Base-by-base conservation (phyloP, 768 basidiomycete species). In the Tylopilus sp. region DNA sequence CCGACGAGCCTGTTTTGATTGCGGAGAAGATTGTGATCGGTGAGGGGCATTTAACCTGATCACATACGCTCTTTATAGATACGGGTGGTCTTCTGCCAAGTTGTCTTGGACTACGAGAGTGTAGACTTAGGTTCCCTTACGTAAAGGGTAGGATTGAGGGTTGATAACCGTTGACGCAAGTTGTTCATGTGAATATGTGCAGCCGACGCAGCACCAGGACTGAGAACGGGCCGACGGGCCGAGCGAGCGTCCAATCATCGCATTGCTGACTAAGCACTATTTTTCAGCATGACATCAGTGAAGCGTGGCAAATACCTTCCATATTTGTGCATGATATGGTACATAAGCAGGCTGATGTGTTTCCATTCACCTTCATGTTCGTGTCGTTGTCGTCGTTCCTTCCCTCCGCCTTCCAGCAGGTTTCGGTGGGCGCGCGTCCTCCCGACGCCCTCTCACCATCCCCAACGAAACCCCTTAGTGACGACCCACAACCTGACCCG, bases 321-420 rank as follows among this genome's bases (percentile, higher is more conserved):
- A n/a, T 18, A 3, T 36, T 22, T 43, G 13, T 26, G 5, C 0
- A 15, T 23, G 1, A 36, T n/a, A 35, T 26, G 1, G 18, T 64
- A 46, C 53, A 62, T 62, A 63, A 62, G 53, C 39, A 1, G 36
- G 51, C 36, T 10, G 18, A 2, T 28, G 11, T 11, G 13, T 40
- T 3, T 25, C 17, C 26, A 9, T 43, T 8, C 25, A 11, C 54
- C 21, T 39, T 58, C 69, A 81, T 82, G 80, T 75, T 82, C 63
- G 74, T 80, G 49, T 74, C 75, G 45, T 65, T 81, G 48, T 72
- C 80, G 7, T 75, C 77, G 2, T 74, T 79, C 54, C 63, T 82
- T 0, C 79, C 80, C 35, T 69, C 76, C 26, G 65, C 69, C n/a
- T 65, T 79, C n/a, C 77, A 78, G 58, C 78, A 76, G 58, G 40